Evolutionary conservation across 164 flowering plant genomes (phyloP), one percentile per base, ranked within the genome.

Genomic region (Vitis rotundifolia): DNA sequence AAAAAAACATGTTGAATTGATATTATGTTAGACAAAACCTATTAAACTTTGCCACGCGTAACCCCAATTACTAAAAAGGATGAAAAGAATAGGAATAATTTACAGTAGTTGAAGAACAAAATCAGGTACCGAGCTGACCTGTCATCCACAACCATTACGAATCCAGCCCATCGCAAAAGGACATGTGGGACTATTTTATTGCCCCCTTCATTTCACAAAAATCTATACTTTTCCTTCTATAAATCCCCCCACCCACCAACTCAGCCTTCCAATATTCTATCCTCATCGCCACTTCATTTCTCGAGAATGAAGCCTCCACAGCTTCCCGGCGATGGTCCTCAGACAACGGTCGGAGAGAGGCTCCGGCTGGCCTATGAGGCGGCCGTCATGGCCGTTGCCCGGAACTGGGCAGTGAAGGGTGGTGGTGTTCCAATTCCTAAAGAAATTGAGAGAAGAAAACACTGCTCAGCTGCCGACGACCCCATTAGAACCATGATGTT

Each of bases 401-500:
- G 55, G 8, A 61, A 58, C 50, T 44, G 59, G 44, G 54, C 51
- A 59, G 50, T 52, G 28, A 15, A 70, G 4, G 55, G 73, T 49
- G n/a, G 2, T 13, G 31, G 12, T 49, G 11, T 49, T 64, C 31
- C 68, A 2, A 48, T 57, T 71, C 49, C 77, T 1, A 74, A 68
- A 11, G 76, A 78, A 59, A 67, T 55, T 8, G 84, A 78, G 71
- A 73, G 84, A 76, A 77, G 81, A 61, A 71, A 68, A 47, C 15
- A 65, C 68, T 59, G 66, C 52, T 58, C 26, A 18, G 66, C 28
- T 2, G 69, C 61, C 0, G 90, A 89, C 68, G 94, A 89, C 58
- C 90, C 94, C 3, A 86, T 89, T 22, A 83, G 87, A 81, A 87
- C 85, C 28, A 72, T 89, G 50, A 86, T 89, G 81, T 89, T 89